phyloP scores from a whole-genome alignment of 1,284 basidiomycete genomes.

The Leccinum subfulvum region DNA sequence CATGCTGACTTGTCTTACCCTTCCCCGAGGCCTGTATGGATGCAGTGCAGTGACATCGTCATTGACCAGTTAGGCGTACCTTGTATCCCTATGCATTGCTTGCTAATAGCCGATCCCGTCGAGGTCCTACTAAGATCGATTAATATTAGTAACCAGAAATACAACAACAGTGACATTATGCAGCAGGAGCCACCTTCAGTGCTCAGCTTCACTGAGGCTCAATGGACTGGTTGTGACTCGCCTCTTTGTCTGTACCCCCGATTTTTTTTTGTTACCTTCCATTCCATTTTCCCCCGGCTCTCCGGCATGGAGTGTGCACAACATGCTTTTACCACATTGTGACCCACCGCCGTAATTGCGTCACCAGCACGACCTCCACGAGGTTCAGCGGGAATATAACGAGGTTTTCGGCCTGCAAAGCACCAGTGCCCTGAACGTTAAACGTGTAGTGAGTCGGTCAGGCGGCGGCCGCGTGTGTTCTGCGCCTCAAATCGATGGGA shows the following conservation, averaged over 20 bases:
- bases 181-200: background rate
- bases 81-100: slow-evolving; percentile 24
- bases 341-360: background rate
- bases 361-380: slow-evolving; percentile 9
- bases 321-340: slow-evolving; percentile 22
- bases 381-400: slow-evolving; percentile 23
- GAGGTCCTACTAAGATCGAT: slow-evolving; percentile 12
- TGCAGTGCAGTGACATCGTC: slow-evolving; percentile 26
- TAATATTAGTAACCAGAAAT: slow-evolving; percentile 4
- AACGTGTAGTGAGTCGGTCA: slow-evolving; percentile 13
- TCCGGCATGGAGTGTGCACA: slow-evolving; percentile 8
- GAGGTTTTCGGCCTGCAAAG: slow-evolving; percentile 11
- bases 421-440: slow-evolving; percentile 4
- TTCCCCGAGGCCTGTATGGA: slow-evolving; percentile 12
- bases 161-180: slow-evolving; percentile 11
- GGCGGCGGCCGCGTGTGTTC: slow-evolving; percentile 5
- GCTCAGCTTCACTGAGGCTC: background rate
- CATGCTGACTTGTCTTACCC: slow-evolving; percentile 9
- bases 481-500: slow-evolving; percentile 2
- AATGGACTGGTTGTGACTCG: background rate
- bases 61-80: slow-evolving; percentile 15
- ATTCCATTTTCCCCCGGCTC: slow-evolving; percentile 7
- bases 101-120: background rate
- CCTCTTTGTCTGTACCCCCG: slow-evolving; percentile 4
- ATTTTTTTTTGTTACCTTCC: slow-evolving; percentile 2